Conservation (phyloP, 176 grass and related monocot species). For the Tuctoria greenei region DNA sequence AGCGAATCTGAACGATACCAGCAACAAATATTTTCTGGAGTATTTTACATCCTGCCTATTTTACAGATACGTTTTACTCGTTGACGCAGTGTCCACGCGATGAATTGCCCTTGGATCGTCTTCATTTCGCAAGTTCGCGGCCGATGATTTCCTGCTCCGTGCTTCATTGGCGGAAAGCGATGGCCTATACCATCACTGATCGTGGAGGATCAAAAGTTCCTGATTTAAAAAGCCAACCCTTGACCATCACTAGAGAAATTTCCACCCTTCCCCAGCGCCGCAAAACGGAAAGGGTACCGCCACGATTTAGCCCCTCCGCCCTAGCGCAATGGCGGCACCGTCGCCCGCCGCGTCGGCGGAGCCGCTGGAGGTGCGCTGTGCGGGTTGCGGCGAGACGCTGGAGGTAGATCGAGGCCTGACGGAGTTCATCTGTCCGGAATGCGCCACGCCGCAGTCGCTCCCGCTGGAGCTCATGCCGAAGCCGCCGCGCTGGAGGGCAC, state of each 20-base stretch:
- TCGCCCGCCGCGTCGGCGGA: constrained; percentile 1
- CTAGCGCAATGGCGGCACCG: constrained; percentile 16
- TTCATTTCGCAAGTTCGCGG: too few relatives aligned
- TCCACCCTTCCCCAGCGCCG: neutral
- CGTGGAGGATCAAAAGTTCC: too few relatives aligned
- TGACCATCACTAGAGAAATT: constrained; percentile 9
- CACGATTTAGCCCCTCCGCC: neutral
- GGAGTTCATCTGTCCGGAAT: constrained; percentile 67
- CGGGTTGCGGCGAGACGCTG: constrained; percentile 51
- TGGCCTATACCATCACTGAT: too few relatives aligned
- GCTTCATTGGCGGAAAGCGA: too few relatives aligned
- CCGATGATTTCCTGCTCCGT: too few relatives aligned
- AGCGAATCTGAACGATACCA: too few relatives aligned
- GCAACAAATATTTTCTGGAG: too few relatives aligned
- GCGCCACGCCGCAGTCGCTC: constrained; percentile 49
- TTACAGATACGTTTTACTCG: too few relatives aligned
- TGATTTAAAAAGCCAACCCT: neutral
- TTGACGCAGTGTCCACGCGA: too few relatives aligned
- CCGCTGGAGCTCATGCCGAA: constrained; percentile 59
- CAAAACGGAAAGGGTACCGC: neutral
- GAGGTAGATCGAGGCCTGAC: constrained; percentile 52
- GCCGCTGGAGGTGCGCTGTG: constrained; percentile 40
- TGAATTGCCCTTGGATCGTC: too few relatives aligned
- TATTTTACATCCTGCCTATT: too few relatives aligned
- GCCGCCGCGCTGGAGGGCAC: constrained; percentile 40